Base-by-base conservation (phyloP, 495 filamentous ascomycete species). In the Trichoderma asperelloides region DNA sequence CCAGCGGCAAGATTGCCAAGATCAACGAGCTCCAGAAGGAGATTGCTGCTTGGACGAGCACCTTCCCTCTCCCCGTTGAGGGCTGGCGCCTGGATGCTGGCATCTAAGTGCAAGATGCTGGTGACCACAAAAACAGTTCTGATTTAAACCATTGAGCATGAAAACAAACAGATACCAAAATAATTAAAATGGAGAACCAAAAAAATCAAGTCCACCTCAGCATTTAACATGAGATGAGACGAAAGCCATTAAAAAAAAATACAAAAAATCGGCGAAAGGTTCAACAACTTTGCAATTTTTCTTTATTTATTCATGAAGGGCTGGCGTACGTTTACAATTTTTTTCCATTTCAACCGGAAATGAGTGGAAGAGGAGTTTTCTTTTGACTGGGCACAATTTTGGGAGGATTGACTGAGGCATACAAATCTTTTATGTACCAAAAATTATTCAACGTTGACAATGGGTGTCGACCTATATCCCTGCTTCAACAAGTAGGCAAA, bases 41-140 rank as follows among this genome's bases (percentile, higher is more conserved):
- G 85, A 89, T 98, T 74, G 81, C 90, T 57, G 79, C 78, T 57
- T 98, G 96, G 96, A 91, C 91, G 75, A 84, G 85, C 76, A 88
- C 87, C 64, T 98, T 96, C 91, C 95, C 95, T 72, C 87, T 98
- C 57, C 95, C 95, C 65, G 89, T 97, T 67, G 85, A 86, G 80
- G 84, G 84, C 71, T 86, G 84, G 84, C 76, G 84, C 71, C 67
- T 74, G 51, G 79, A 84, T 72, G 79, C 81, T 27, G 80, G 80
- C 55, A 71, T 82, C 68, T 83, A 80, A 78, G 39, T 30, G 25
- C 64, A 60, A 15, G 27, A 60, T 60, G 55, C 55, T 60, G 49
- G 33, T 37, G 33, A 37, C 33, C 49, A 25, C 55, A 57, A 12
- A 11, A 60, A 5, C 12, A 37, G 25, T 27, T 40, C 9, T n/a